Evolutionary conservation across 2,329 filamentous ascomycete genomes (phyloP).

Genomic region (Calonectria pseudoturangicola): DNA sequence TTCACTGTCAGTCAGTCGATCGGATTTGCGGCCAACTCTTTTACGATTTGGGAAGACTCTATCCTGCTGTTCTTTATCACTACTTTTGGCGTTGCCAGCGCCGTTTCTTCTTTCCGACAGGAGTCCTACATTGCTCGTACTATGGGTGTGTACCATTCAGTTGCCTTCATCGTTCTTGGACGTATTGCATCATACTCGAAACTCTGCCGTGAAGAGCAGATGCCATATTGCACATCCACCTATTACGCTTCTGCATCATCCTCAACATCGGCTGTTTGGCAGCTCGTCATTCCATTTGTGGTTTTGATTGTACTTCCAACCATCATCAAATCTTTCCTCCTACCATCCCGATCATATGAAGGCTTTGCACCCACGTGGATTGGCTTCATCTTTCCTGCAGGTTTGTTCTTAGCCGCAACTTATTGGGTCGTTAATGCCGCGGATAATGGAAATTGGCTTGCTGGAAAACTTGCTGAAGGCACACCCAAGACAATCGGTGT

Average conservation of each 20-base stretch:
- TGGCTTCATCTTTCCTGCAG: constrained; percentile 84
- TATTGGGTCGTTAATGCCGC: constrained; percentile 95
- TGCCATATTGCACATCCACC: constrained; percentile 95
- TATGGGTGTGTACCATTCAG: constrained; percentile 88
- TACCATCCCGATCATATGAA: constrained; percentile 89
- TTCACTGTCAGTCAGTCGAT: constrained; percentile 92
- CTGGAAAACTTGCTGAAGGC: constrained; percentile 70
- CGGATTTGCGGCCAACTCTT: constrained; percentile 98
- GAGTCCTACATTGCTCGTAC: constrained; percentile 80
- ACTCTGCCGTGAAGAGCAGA: constrained; percentile 97
- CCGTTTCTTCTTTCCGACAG: constrained; percentile 84
- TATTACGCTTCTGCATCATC: constrained; percentile 95
- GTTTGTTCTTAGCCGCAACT: constrained; percentile 83
- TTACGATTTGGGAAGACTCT: constrained; percentile 98
- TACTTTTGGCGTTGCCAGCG: constrained; percentile 87
- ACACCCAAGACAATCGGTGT: constrained; percentile 84
- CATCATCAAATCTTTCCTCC: constrained; percentile 86
- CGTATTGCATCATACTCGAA: constrained; percentile 90
- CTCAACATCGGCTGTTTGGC: constrained; percentile 94
- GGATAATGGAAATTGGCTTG: constrained; percentile 89
- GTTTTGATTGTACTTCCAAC: constrained; percentile 82
- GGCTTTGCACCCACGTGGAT: constrained; percentile 91
- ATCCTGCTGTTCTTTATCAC: constrained; percentile 94
- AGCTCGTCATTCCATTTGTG: constrained; percentile 86
- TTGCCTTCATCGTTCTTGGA: constrained; percentile 86